These are phyloP conservation scores for Entomortierella chlamydospora DNA, from an alignment of 192 early-diverging fungal genomes.

Conservation along the genomic window DNA sequence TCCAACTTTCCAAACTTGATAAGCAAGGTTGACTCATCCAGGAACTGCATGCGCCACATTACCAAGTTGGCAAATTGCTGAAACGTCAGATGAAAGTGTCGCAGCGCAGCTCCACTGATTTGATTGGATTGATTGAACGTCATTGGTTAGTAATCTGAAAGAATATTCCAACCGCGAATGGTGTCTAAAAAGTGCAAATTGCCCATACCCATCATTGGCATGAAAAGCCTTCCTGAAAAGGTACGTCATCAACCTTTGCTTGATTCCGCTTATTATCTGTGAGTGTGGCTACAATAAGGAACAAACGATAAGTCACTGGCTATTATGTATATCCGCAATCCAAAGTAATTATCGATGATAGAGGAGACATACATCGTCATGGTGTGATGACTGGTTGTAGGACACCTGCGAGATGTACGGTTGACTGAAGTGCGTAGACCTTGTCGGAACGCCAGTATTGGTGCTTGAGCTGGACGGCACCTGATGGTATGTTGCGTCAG, in stretches of 20 bases:
- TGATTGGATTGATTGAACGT: not conserved
- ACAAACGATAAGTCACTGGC: not conserved
- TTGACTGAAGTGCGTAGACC: constrained; percentile 1
- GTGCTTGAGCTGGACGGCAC: constrained; percentile 28
- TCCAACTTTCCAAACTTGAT: constrained; percentile 77
- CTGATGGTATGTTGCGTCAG: constrained; percentile 38
- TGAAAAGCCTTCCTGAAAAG: constrained; percentile 67
- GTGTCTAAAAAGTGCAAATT: not conserved
- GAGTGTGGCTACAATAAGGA: constrained; percentile 23
- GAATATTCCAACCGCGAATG: too few species aligned
- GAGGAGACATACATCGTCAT: constrained; percentile 30
- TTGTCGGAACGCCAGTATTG: constrained; percentile 1
- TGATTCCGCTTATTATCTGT: constrained; percentile 69
- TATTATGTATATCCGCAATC: too few species aligned
- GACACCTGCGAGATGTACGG: constrained; percentile 17
- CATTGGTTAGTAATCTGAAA: not conserved
- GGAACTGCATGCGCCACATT: constrained; percentile 79
- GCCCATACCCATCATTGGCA: constrained; percentile 55
- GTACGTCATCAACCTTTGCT: constrained; percentile 75
- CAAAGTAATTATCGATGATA: not conserved
- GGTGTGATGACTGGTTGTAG: constrained; percentile 19
- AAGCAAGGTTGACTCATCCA: constrained; percentile 66
- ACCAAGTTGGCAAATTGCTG: constrained; percentile 66
- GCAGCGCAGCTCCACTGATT: constrained; percentile 53
- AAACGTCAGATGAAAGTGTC: constrained; percentile 76